Conservation (phyloP, 331 rosid genomes). For the Pyracantha coccinea region DNA sequence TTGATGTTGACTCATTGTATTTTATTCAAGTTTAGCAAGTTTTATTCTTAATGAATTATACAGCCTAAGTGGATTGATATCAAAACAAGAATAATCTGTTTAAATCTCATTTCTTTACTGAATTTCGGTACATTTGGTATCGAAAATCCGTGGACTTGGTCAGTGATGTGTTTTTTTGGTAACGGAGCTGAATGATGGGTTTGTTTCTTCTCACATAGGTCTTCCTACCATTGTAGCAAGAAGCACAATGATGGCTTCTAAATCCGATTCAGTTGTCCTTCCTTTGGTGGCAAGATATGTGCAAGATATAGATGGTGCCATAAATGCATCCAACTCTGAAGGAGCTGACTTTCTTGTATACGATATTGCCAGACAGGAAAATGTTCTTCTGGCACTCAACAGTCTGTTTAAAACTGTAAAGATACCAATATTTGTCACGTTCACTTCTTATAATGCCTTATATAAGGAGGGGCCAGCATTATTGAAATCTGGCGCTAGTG, state of each 20-base stretch:
- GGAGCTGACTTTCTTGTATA: constrained; percentile 94
- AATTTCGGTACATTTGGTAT: not conserved
- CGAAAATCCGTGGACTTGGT: not conserved
- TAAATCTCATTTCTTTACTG: not conserved
- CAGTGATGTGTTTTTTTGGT: not conserved
- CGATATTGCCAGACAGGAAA: constrained; percentile 27
- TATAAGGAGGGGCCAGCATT: constrained; percentile 37
- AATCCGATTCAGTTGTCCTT: constrained; percentile 62
- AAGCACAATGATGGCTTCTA: constrained; percentile 68
- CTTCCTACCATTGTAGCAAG: constrained; percentile 94
- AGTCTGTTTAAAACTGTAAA: constrained; percentile 56
- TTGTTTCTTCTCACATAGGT: constrained; percentile 33
- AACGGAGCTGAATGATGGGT: not conserved
- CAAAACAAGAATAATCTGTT: not conserved
- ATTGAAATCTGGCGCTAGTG: constrained; percentile 69
- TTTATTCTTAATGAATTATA: not conserved
- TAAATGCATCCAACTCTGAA: constrained; percentile 71
- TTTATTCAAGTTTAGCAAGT: not conserved
- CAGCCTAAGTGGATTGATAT: not conserved
- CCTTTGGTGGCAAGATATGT: constrained; percentile 89
- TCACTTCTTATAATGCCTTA: constrained; percentile 16
- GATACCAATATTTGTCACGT: constrained; percentile 62
- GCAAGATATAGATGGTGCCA: constrained; percentile 48
- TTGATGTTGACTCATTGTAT: not conserved
- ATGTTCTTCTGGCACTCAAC: constrained; percentile 18